Evolutionary conservation across 495 filamentous ascomycete species (phyloP).

Genomic region (Talaromyces ruber): DNA sequence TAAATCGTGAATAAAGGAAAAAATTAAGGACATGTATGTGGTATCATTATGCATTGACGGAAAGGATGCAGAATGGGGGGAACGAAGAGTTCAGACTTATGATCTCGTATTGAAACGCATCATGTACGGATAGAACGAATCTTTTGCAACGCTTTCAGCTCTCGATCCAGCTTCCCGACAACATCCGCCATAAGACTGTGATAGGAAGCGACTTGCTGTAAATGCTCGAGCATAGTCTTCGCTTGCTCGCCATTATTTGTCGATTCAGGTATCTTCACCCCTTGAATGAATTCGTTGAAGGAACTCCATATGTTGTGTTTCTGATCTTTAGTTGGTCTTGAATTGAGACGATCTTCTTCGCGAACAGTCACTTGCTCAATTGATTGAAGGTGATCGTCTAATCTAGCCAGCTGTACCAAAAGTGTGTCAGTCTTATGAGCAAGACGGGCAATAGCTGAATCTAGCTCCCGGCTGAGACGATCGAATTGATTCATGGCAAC

Average conservation of each 20-base stretch:
- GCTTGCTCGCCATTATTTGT: background rate
- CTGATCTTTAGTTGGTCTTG: background rate
- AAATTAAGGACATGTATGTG: background rate
- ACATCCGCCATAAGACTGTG: conserved; percentile 17
- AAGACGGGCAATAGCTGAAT: conserved; percentile 27
- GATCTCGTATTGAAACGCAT: background rate
- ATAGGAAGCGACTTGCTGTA: conserved; percentile 8
- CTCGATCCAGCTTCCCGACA: conserved; percentile 13
- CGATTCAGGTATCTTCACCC: background rate
- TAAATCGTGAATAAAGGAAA: background rate
- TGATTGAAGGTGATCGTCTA: conserved; percentile 36
- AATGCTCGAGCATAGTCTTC: conserved; percentile 16
- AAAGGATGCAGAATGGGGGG: background rate
- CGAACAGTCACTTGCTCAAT: conserved; percentile 25
- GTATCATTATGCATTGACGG: background rate
- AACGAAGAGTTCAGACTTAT: background rate
- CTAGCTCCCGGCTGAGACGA: conserved; percentile 30
- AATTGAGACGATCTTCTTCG: conserved; percentile 12
- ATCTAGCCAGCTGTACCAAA: conserved; percentile 21
- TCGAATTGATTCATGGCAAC: conserved; percentile 15
- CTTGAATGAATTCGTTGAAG: conserved; percentile 10
- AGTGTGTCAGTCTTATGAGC: conserved; percentile 28
- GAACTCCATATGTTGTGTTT: conserved; percentile 4
- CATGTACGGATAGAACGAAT: background rate
- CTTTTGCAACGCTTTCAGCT: conserved; percentile 14